These are phyloP conservation scores for Parathielavia hyrcaniae DNA, from an alignment of 495 filamentous ascomycete species.

Conservation along the genomic window DNA sequence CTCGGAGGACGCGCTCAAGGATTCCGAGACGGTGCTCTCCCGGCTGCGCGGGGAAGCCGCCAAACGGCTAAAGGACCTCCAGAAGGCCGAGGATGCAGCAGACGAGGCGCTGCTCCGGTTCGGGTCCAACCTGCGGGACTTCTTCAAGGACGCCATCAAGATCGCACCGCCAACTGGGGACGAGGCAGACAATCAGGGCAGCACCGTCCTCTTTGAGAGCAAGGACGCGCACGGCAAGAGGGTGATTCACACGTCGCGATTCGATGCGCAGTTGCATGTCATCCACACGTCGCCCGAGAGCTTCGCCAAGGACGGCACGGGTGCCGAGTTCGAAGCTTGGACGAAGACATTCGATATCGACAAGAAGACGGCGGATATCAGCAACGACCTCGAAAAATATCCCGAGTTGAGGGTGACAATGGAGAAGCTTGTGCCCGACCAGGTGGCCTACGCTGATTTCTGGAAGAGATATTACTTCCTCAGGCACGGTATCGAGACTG, in stretches of 20 bases:
- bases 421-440: slow-evolving; percentile 92
- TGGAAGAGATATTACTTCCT: slow-evolving; percentile 97
- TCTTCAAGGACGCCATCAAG: slow-evolving; percentile 83
- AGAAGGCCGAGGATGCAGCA: slow-evolving; percentile 92
- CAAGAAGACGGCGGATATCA: slow-evolving; percentile 77
- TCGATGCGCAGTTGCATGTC: slow-evolving; percentile 92
- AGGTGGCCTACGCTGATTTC: slow-evolving; percentile 79
- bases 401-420: slow-evolving; percentile 82
- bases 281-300: slow-evolving; percentile 81
- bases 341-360: slow-evolving; percentile 71
- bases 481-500: slow-evolving; percentile 87
- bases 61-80: slow-evolving; percentile 81
- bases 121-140: slow-evolving; percentile 83
- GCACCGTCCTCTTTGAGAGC: slow-evolving; percentile 76
- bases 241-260: slow-evolving; percentile 86
- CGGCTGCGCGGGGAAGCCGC: slow-evolving; percentile 75
- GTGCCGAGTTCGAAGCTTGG: slow-evolving; percentile 69
- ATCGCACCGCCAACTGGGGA: slow-evolving; percentile 60
- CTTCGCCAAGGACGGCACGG: slow-evolving; percentile 75
- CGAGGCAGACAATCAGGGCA: slow-evolving; percentile 30
- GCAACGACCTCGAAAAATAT: slow-evolving; percentile 76
- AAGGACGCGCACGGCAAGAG: slow-evolving; percentile 83
- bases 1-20: slow-evolving; percentile 50
- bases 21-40: slow-evolving; percentile 73
- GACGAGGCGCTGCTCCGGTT: slow-evolving; percentile 94